phyloP scores from a whole-genome alignment of 1,284 basidiomycete species.

The Cystobasidium pallidum region DNA sequence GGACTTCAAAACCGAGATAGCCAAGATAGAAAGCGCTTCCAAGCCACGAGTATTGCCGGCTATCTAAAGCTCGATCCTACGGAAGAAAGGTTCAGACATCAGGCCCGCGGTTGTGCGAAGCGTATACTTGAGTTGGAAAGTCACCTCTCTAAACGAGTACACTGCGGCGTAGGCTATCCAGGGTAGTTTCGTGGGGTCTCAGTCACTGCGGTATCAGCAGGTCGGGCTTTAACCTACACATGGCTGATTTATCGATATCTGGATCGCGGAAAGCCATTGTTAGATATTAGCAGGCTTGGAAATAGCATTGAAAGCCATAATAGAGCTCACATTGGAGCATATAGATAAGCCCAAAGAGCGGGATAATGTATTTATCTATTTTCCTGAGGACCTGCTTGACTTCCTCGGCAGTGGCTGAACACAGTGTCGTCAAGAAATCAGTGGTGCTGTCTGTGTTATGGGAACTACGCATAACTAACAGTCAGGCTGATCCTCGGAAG shows the following conservation, averaged over 20 bases:
- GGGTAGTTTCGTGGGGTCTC: neutral
- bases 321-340: slow-evolving; percentile 53
- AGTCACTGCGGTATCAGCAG: neutral
- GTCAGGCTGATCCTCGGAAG: neutral
- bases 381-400: slow-evolving; percentile 53
- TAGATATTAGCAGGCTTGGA: no score
- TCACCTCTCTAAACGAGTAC: slow-evolving; percentile 52
- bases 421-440: no score
- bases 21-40: slow-evolving; percentile 55
- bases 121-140: no score
- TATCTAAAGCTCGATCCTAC: slow-evolving; percentile 52
- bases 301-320: no score
- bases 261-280: no score
- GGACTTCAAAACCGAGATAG: slow-evolving; percentile 53
- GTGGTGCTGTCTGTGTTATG: no score
- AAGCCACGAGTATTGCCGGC: slow-evolving; percentile 53
- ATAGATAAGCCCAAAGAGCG: slow-evolving; percentile 56
- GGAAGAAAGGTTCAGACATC: slow-evolving; percentile 15
- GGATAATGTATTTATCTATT: slow-evolving; percentile 55
- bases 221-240: slow-evolving; percentile 47
- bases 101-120: no score
- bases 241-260: slow-evolving; percentile 56
- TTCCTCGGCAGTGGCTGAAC: slow-evolving; percentile 48
- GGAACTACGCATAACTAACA: no score
- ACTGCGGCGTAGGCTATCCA: slow-evolving; percentile 54